Base-by-base conservation (phyloP, 352 stramenopile genomes). In the Globisporangium cederbergense region DNA sequence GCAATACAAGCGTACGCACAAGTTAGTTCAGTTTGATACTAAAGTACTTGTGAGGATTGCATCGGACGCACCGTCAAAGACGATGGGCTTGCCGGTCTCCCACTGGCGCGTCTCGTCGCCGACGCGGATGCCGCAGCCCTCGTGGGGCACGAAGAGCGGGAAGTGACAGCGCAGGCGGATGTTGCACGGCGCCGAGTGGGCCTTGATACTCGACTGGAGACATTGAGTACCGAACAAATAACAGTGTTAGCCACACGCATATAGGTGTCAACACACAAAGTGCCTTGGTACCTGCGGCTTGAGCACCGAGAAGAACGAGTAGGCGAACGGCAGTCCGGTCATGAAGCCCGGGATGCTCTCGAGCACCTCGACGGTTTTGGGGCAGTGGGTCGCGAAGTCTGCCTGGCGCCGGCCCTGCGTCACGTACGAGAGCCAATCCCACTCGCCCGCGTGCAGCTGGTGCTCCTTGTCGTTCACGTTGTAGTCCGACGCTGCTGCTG, bases 221-320 rank as follows among this genome's bases (percentile, higher is more conserved):
- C 32, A 36, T 36, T 36, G 3, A 36, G 32, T 16, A 53, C 18
- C 18, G 16, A 50, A 1, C n/a, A n/a, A n/a, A 43, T 32, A 13
- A 50, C 25, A 4, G 0, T 32, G 28, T 56, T 36, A 56, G 42
- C 10, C 11, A 58, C 30, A n/a, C n/a, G 16, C 30, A 50, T 50
- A 22, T 10, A 47, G 42, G 42, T 47, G n/a, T 47, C 42, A 47
- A 14, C 8, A 1, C 11, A 14, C 4, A 3, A n/a, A n/a, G n/a
- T n/a, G 14, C 3, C 42, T 47, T 20, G 2, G 42, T n/a, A 91
- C 90, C 58, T 96, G 72, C 0, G 77, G 78, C 68, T 98, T 89
- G 60, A 99, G 80, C 14, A 96, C 97, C 28, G 90, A 98, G 79
- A 98, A 99, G 75, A 99, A 99, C 22, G 85, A 79, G 76, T 98